These are phyloP conservation scores for Sporothrix humicola DNA, from an alignment of 2,329 filamentous ascomycete species.

Conservation along the genomic window DNA sequence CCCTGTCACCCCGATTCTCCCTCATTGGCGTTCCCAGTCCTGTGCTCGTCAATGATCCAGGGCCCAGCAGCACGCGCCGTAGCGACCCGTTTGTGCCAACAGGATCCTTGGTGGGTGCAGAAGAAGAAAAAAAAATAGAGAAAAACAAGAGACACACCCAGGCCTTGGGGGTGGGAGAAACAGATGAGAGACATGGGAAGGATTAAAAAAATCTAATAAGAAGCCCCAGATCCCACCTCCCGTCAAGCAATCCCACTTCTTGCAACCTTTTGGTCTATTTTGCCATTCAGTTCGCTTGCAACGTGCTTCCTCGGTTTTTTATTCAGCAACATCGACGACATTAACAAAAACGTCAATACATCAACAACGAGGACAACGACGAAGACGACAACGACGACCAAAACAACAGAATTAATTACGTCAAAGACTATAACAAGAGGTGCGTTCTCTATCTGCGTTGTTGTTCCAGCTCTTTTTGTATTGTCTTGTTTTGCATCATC, in stretches of 20 bases:
- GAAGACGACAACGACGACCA: not conserved
- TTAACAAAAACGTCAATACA: not conserved
- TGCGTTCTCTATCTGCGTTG: not conserved
- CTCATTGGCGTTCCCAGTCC: constrained; percentile 22
- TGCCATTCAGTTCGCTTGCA: constrained; percentile 12
- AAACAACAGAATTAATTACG: not conserved
- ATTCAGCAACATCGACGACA: not conserved
- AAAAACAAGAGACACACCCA: constrained; percentile 8
- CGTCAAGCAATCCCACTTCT: constrained; percentile 16
- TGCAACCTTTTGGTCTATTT: constrained; percentile 19
- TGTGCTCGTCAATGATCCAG: constrained; percentile 24
- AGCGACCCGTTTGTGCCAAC: constrained; percentile 26
- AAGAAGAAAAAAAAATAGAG: not conserved
- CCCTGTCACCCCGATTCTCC: constrained; percentile 20
- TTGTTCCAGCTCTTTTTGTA: not conserved
- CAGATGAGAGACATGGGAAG: not conserved
- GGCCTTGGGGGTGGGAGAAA: not conserved
- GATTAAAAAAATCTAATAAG: constrained; percentile 30
- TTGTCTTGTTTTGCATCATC: not conserved
- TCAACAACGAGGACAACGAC: not conserved
- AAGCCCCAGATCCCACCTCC: constrained; percentile 29
- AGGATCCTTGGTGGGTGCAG: constrained; percentile 12
- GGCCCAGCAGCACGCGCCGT: constrained; percentile 17
- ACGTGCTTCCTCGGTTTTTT: not conserved
- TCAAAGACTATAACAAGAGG: not conserved